phyloP scores from a whole-genome alignment of 225 moss, liverwort and hornwort genomes.

The Climacium dendroides region DNA sequence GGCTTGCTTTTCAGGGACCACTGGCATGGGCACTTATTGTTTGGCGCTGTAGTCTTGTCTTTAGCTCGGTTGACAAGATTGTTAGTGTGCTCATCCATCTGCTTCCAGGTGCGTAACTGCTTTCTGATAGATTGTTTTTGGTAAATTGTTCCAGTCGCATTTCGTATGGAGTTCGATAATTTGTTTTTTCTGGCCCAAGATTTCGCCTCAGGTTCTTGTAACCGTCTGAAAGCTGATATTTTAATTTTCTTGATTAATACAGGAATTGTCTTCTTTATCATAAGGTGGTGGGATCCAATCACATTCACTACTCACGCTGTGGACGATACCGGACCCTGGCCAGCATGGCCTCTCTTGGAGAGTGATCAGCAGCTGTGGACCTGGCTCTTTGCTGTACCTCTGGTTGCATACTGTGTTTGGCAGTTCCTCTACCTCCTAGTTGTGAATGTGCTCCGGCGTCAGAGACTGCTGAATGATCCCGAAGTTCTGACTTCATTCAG shows the following conservation, averaged over 20 bases:
- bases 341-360: conserved; percentile 86
- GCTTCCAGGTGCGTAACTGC: conserved; percentile 63
- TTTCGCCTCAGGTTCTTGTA: background rate
- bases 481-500: conserved; percentile 94
- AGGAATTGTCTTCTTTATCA: conserved; percentile 96
- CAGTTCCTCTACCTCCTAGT: conserved; percentile 86
- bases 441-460: conserved; percentile 84
- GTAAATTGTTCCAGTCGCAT: background rate
- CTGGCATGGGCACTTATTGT: conserved; percentile 98
- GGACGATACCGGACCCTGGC: conserved; percentile 96
- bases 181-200: background rate
- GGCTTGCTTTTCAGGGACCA: conserved; percentile 56
- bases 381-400: conserved; percentile 88
- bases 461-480: conserved; percentile 86
- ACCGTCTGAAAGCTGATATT: background rate
- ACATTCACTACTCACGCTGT: conserved; percentile 80
- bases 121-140: background rate
- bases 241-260: background rate
- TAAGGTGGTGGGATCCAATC: conserved; percentile 99
- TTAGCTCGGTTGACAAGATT: conserved; percentile 91
- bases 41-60: conserved; percentile 99
- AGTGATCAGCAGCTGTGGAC: conserved; percentile 66
- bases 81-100: conserved; percentile 96
- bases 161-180: background rate
- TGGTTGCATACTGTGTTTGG: conserved; percentile 81